phyloP scores from a whole-genome alignment of 2,329 filamentous ascomycete species.

The Monosporascus ibericus region DNA sequence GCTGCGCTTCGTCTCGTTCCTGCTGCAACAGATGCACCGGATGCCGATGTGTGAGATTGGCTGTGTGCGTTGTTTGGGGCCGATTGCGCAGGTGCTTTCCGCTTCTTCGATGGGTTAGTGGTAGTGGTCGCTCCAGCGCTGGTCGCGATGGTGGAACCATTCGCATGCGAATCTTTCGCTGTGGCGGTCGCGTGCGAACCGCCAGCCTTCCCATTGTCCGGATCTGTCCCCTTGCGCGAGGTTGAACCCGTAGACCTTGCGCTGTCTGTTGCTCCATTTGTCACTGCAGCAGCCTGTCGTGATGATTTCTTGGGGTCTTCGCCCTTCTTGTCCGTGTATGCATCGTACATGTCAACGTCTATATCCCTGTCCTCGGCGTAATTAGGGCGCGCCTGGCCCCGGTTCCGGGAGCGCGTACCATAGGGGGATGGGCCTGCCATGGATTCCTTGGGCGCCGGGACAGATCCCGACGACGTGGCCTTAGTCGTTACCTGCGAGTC shows the following conservation, averaged over 20 bases:
- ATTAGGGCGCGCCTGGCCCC: conserved; percentile 76
- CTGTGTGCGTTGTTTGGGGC: conserved; percentile 22
- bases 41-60: conserved; percentile 20
- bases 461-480: conserved; percentile 39
- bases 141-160: conserved; percentile 17
- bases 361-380: conserved; percentile 93
- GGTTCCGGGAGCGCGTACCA: conserved; percentile 89
- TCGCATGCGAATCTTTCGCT: conserved; percentile 19
- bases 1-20: conserved; percentile 20
- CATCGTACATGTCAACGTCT: conserved; percentile 80
- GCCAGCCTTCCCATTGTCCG: conserved; percentile 21
- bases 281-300: conserved; percentile 36
- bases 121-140: conserved; percentile 13
- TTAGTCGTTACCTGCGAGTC: conserved; percentile 42
- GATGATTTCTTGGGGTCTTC: conserved; percentile 52
- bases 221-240: conserved; percentile 34
- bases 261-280: conserved; percentile 25
- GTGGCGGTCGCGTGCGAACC: conserved; percentile 14
- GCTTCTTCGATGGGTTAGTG: conserved; percentile 61
- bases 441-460: conserved; percentile 42
- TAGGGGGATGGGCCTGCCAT: conserved; percentile 62
- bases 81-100: conserved; percentile 61
- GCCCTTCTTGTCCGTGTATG: conserved; percentile 49
- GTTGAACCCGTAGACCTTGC: conserved; percentile 19
- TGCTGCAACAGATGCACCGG: conserved; percentile 18